Evolutionary conservation across 2,329 filamentous ascomycete species (phyloP).

Genomic region (Fusarium sp.): DNA sequence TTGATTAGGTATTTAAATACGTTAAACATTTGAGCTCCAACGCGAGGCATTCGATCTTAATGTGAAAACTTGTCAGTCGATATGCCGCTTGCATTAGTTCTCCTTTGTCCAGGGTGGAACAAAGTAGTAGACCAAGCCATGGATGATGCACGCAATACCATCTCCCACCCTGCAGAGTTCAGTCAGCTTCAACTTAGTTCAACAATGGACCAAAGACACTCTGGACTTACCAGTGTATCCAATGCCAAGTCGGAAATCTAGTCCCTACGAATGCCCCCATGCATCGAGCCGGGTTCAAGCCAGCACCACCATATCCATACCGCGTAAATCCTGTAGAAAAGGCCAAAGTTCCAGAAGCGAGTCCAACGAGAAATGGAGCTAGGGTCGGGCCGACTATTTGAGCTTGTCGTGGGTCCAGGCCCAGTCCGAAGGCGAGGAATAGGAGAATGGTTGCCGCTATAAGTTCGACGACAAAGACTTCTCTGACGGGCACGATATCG

Average conservation of each 20-base stretch:
- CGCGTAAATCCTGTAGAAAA: slow-evolving; percentile 49
- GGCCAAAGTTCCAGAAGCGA: slow-evolving; percentile 51
- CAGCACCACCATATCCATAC: slow-evolving; percentile 42
- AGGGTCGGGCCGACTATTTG: slow-evolving; percentile 62
- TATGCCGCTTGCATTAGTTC: no score
- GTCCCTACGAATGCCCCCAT: slow-evolving; percentile 38
- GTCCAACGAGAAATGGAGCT: slow-evolving; percentile 61
- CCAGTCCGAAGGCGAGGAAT: slow-evolving; percentile 65
- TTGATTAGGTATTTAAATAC: background rate
- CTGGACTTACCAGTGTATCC: slow-evolving; percentile 42
- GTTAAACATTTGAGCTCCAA: background rate
- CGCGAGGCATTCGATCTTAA: no score
- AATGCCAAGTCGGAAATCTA: slow-evolving; percentile 39
- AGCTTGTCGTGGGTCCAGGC: slow-evolving; percentile 63
- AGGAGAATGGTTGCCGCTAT: slow-evolving; percentile 59
- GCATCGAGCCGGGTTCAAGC: slow-evolving; percentile 39
- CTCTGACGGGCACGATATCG: slow-evolving; percentile 34
- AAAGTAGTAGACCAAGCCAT: slow-evolving; percentile 30
- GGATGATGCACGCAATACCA: slow-evolving; percentile 18
- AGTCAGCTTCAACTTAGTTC: background rate
- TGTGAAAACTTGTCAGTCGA: no score
- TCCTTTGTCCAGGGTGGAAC: slow-evolving; percentile 34
- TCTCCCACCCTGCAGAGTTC: slow-evolving; percentile 21
- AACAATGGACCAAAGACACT: fast-evolving
- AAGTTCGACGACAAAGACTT: slow-evolving; percentile 62